These are phyloP conservation scores for Nidula niveotomentosa DNA, from an alignment of 1,284 basidiomycete species.

Conservation along the genomic window DNA sequence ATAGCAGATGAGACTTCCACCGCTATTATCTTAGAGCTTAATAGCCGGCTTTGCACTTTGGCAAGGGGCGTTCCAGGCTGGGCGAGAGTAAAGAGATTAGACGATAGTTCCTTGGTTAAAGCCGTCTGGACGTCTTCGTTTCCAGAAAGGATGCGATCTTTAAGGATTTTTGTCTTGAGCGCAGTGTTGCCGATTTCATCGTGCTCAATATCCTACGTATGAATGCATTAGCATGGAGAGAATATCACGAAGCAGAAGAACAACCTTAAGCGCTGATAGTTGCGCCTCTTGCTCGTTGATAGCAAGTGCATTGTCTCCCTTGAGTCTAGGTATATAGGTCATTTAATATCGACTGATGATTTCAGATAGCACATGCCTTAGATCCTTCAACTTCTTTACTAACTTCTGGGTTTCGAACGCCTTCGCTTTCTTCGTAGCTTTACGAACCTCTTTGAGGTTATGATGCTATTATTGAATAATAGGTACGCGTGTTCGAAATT, in stretches of 20 bases:
- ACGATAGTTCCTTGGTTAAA: constrained; percentile 41
- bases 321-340: constrained; percentile 30
- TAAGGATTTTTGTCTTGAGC: constrained; percentile 70
- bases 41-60: constrained; percentile 72
- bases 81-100: constrained; percentile 26
- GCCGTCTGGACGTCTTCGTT: constrained; percentile 45
- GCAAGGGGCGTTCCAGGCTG: constrained; percentile 43
- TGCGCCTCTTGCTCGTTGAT: constrained; percentile 64
- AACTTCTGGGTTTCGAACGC: constrained; percentile 82
- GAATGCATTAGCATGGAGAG: not conserved
- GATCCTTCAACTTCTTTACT: constrained; percentile 79
- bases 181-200: constrained; percentile 63
- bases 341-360: not conserved
- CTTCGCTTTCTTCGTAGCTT: constrained; percentile 80
- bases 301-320: constrained; percentile 36
- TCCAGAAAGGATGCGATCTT: constrained; percentile 59
- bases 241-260: no score
- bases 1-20: constrained; percentile 57
- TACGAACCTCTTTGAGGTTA: constrained; percentile 62
- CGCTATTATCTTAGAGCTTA: constrained; percentile 77
- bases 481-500: not conserved
- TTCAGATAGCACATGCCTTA: constrained; percentile 47
- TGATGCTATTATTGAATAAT: constrained; percentile 47
- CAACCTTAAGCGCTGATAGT: constrained; percentile 43
- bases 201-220: constrained; percentile 54